These are phyloP conservation scores for Malus fusca DNA, from an alignment of 306 rosid genomes.

Conservation along the genomic window DNA sequence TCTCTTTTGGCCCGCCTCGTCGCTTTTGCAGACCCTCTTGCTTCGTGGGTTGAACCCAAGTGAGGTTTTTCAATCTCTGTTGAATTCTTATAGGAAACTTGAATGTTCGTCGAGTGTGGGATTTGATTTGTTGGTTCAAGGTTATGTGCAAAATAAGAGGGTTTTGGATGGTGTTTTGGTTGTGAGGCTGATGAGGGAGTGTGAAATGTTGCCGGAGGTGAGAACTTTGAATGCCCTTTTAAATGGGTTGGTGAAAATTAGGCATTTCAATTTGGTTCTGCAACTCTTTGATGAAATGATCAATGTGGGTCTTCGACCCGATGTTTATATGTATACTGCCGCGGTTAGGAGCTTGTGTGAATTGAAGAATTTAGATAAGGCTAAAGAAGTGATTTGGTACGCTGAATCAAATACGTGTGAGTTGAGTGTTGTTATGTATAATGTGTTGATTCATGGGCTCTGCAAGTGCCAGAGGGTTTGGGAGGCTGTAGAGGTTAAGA, in stretches of 20 bases:
- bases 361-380: conserved; percentile 53
- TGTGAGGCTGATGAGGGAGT: conserved; percentile 50
- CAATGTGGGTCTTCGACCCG: conserved; percentile 54
- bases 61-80: conserved; percentile 39
- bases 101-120: conserved; percentile 49
- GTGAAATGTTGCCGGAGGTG: conserved; percentile 56
- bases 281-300: conserved; percentile 58
- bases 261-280: conserved; percentile 50
- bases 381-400: conserved; percentile 48
- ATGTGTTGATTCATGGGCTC: conserved; percentile 70
- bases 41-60: conserved; percentile 52
- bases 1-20: conserved; percentile 74
- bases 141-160: conserved; percentile 46
- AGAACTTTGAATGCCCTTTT: conserved; percentile 76
- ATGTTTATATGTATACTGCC: conserved; percentile 57
- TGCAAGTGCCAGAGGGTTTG: conserved; percentile 50
- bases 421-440: conserved; percentile 52
- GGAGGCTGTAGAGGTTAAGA: conserved; percentile 70
- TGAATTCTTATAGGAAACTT: conserved; percentile 28
- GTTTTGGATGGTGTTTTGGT: conserved; percentile 45
- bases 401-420: conserved; percentile 50
- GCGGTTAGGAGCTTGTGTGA: conserved; percentile 63
- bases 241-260: conserved; percentile 55
- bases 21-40: conserved; percentile 69
- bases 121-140: conserved; percentile 71